Conservation (phyloP, 352 stramenopile genomes). For the Aphanomyces cochlioides region DNA sequence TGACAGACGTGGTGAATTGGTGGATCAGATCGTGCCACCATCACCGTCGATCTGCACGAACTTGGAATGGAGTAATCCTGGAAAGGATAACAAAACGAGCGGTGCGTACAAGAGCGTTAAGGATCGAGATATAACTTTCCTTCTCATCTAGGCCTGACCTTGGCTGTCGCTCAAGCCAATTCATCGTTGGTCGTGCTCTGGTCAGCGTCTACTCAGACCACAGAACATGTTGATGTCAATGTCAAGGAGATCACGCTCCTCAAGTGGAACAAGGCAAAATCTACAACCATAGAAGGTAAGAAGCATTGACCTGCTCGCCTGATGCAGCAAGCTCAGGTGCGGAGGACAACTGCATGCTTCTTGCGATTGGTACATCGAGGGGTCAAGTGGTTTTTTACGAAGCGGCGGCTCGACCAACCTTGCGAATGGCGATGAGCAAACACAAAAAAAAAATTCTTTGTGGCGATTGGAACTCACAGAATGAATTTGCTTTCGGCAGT, state of each 20-base stretch:
- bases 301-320: conserved; percentile 16
- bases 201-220: conserved; percentile 56
- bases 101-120: background rate
- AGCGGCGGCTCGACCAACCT: conserved; percentile 31
- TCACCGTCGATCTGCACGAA: conserved; percentile 58
- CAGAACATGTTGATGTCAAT: conserved; percentile 61
- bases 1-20: conserved; percentile 57
- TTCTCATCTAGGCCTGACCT: conserved; percentile 4
- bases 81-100: background rate
- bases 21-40: conserved; percentile 74
- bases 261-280: conserved; percentile 70
- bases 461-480: conserved; percentile 73
- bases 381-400: conserved; percentile 80
- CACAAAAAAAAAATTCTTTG: conserved; percentile 77
- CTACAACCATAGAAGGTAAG: conserved; percentile 45
- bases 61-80: conserved; percentile 65
- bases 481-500: conserved; percentile 78
- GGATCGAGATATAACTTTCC: background rate
- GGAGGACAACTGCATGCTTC: conserved; percentile 30
- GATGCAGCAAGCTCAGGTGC: background rate
- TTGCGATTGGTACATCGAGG: conserved; percentile 67
- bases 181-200: conserved; percentile 66
- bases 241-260: conserved; percentile 76
- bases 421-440: conserved; percentile 58
- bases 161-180: conserved; percentile 75